phyloP scores from a whole-genome alignment of 495 filamentous ascomycete genomes.

The Cryomyces minteri region DNA sequence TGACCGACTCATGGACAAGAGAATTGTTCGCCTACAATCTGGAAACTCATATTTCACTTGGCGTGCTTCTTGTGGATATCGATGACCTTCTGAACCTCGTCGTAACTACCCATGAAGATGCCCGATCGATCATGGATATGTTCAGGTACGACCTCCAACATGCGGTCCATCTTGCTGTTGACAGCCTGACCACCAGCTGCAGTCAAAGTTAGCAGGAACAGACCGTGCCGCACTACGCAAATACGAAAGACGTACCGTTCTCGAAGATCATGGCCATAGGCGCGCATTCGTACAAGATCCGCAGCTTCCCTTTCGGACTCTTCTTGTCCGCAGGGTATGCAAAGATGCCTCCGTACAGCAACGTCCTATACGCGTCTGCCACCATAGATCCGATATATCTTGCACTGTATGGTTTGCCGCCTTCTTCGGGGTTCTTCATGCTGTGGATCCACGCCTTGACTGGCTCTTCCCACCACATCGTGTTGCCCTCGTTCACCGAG shows the following conservation, averaged over 20 bases:
- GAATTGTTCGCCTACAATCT: background rate
- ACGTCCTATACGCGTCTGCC: constrained; percentile 87
- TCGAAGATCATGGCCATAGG: constrained; percentile 99
- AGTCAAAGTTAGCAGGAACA: constrained; percentile 2
- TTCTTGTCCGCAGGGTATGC: constrained; percentile 97
- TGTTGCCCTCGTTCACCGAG: constrained; percentile 97
- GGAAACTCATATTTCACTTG: background rate
- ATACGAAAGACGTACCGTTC: constrained; percentile 48
- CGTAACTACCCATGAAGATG: constrained; percentile 87
- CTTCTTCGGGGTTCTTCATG: constrained; percentile 55
- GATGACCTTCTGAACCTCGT: constrained; percentile 93
- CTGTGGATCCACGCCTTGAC: constrained; percentile 75
- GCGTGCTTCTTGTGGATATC: constrained; percentile 35
- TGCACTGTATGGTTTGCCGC: constrained; percentile 80
- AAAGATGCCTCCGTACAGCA: constrained; percentile 92
- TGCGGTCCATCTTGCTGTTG: constrained; percentile 70
- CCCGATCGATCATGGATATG: constrained; percentile 90
- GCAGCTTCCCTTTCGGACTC: constrained; percentile 91
- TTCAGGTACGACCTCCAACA: constrained; percentile 79
- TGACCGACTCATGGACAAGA: background rate
- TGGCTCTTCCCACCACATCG: constrained; percentile 82
- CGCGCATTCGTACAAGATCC: constrained; percentile 96
- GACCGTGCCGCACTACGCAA: background rate
- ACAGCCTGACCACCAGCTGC: constrained; percentile 82
- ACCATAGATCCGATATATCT: constrained; percentile 98